Evolutionary conservation across 2,329 filamentous ascomycete species (phyloP).

Genomic region (Exophiala sp.): DNA sequence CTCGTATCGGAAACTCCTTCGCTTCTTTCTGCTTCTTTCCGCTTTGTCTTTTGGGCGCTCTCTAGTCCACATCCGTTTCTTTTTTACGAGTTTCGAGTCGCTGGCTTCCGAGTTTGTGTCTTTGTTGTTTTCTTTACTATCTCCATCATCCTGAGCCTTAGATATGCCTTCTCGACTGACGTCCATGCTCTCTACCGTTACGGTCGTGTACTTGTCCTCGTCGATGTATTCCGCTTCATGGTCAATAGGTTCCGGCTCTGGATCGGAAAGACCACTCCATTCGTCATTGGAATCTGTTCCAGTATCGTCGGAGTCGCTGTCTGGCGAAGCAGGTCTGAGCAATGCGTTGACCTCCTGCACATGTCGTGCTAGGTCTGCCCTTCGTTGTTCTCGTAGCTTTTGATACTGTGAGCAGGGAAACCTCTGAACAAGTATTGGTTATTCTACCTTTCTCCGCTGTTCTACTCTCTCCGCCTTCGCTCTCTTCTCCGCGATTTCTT

Average conservation of each 20-base stretch:
- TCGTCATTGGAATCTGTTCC: slow-evolving; percentile 44
- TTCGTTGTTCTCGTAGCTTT: slow-evolving; percentile 77
- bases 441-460: slow-evolving; percentile 65
- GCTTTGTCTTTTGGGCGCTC: slow-evolving; percentile 29
- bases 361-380: slow-evolving; percentile 73
- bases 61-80: slow-evolving; percentile 47
- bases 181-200: slow-evolving; percentile 84
- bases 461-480: slow-evolving; percentile 70
- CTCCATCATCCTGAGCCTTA: slow-evolving; percentile 40
- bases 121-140: slow-evolving; percentile 28
- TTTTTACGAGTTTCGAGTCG: slow-evolving; percentile 21
- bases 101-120: slow-evolving; percentile 31
- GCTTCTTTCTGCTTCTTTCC: slow-evolving; percentile 61
- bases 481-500: slow-evolving; percentile 70
- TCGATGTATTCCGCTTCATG: slow-evolving; percentile 93
- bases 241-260: slow-evolving; percentile 50
- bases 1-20: slow-evolving; percentile 90
- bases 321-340: slow-evolving; percentile 56
- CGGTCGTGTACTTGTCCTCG: slow-evolving; percentile 91
- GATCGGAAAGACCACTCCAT: slow-evolving; percentile 62
- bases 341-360: slow-evolving; percentile 68
- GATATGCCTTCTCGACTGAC: slow-evolving; percentile 68
- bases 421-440: background rate
- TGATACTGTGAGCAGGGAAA: background rate
- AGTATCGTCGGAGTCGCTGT: slow-evolving; percentile 38